Evolutionary conservation across 2,329 filamentous ascomycete species (phyloP), one percentile per base, ranked within the genome.

Genomic region (Ceratocystis harringtonii): DNA sequence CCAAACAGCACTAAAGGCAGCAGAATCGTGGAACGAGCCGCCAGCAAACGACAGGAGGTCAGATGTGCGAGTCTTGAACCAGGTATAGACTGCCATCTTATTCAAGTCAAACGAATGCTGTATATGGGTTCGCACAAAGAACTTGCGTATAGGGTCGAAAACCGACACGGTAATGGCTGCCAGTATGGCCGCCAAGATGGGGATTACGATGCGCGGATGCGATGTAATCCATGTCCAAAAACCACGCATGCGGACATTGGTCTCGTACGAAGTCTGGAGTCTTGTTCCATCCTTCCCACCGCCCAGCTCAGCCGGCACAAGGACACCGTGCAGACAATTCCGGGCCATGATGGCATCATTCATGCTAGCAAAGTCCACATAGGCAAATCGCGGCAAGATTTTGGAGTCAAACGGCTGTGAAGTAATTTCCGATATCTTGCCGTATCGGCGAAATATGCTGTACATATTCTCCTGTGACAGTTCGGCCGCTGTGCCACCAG

Each of bases 141-240:
- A 94, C 0, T 91, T 92, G 57, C 94, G 85, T 66, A 99, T 92
- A 0, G 94, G 94, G 70, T 99, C 94, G 71, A 99, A 97, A 6
- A 97, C 80, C 0, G 89, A 84, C 22, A 96, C 90, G 0, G 92
- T 95, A 61, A 94, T 78, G 43, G 87, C 86, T 0, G 92, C 91
- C 36, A 96, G 73, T 2, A 97, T 76, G 1, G 91, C 92, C 17
- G 90, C 90, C 1, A 96, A 64, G 1, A 88, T 76, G 0, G 94
- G 92, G 60, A 99, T 87, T 30, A 95, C 88, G 58, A 97, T 89
- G 61, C 91, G 83, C 0, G 92, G 92, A 71, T 99, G 94, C 66
- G 78, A 88, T 8, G 88, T 80, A 32, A 97, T 75, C 92, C 91
- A 97, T 69, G 95, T 89, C 78, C 88, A 88, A 65, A 95, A 84